phyloP scores from a whole-genome alignment of 768 basidiomycete species.

The Boletus rubescentipes region DNA sequence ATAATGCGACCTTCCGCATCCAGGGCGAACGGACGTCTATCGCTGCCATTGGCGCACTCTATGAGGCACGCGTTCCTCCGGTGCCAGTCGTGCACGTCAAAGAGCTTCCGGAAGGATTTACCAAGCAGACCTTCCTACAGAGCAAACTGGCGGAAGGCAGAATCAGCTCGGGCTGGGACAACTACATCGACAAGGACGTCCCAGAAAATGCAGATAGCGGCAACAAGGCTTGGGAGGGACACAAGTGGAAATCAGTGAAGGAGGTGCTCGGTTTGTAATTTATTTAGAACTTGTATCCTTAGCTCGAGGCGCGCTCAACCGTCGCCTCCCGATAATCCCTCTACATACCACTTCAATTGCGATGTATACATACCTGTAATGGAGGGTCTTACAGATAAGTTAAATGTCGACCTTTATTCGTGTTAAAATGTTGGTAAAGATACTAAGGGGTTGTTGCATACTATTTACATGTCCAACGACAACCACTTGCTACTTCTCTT shows the following conservation, averaged over 20 bases:
- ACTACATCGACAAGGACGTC: constrained; percentile 28
- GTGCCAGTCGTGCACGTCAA: constrained; percentile 23
- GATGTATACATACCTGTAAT: background rate
- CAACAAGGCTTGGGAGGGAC: constrained; percentile 35
- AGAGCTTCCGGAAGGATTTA: constrained; percentile 30
- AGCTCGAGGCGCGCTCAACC: background rate
- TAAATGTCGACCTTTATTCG: background rate
- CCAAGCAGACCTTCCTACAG: constrained; percentile 33
- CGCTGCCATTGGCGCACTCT: constrained; percentile 27
- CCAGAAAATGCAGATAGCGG: constrained; percentile 31
- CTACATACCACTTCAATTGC: background rate
- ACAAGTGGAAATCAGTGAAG: constrained; percentile 19
- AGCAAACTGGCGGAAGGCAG: constrained; percentile 28
- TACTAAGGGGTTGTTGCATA: no score
- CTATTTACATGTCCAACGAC: constrained; percentile 16
- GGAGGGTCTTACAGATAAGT: background rate
- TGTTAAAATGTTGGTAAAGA: background rate
- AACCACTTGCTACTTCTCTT: constrained; percentile 23
- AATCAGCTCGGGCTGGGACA: constrained; percentile 36
- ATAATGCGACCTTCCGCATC: constrained; percentile 35
- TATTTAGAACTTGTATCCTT: background rate
- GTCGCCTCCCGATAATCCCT: background rate
- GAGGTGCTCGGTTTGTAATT: constrained; percentile 27
- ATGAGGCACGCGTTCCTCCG: constrained; percentile 20
- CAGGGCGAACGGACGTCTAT: constrained; percentile 35